These are phyloP conservation scores for Carex scoparia DNA, from an alignment of 176 grass and related monocot genomes.

Conservation along the genomic window DNA sequence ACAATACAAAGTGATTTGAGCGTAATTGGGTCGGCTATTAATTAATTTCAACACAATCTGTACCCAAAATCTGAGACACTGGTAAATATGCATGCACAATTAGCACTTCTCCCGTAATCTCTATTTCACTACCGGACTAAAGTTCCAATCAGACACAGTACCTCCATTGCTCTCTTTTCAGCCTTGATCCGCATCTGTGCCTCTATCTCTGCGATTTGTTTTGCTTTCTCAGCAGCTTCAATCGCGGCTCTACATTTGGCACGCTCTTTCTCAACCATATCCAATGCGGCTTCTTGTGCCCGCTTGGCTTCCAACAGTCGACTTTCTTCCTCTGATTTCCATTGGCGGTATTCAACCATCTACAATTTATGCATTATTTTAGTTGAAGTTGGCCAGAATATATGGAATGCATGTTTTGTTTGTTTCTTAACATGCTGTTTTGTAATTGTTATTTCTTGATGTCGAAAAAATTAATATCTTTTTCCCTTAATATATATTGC, in stretches of 20 bases:
- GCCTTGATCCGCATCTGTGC: constrained; percentile 29
- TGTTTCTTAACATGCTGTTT: background rate
- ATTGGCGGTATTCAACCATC: constrained; percentile 28
- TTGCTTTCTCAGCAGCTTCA: constrained; percentile 34
- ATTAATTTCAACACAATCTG: background rate
- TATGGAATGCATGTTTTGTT: background rate
- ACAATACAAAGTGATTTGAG: background rate
- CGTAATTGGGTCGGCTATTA: background rate
- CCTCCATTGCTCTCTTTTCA: constrained; percentile 25
- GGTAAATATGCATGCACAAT: background rate
- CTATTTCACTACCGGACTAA: background rate
- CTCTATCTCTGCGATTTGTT: constrained; percentile 30
- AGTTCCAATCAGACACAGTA: background rate
- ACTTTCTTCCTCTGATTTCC: constrained; percentile 31
- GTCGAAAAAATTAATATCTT: background rate
- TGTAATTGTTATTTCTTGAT: background rate
- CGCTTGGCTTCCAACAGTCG: constrained; percentile 16
- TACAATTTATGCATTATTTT: constrained; percentile 10
- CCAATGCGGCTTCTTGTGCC: constrained; percentile 32
- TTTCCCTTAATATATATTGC: background rate
- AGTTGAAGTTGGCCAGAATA: background rate
- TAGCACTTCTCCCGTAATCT: background rate
- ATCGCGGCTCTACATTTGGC: constrained; percentile 31
- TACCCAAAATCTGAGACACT: background rate
- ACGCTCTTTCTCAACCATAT: constrained; percentile 28